Percentiles rank a stretch among this genome's conserved stretches.
Conservation (phyloP, 768 basidiomycete species). For the Pholiota conissans region DNA sequence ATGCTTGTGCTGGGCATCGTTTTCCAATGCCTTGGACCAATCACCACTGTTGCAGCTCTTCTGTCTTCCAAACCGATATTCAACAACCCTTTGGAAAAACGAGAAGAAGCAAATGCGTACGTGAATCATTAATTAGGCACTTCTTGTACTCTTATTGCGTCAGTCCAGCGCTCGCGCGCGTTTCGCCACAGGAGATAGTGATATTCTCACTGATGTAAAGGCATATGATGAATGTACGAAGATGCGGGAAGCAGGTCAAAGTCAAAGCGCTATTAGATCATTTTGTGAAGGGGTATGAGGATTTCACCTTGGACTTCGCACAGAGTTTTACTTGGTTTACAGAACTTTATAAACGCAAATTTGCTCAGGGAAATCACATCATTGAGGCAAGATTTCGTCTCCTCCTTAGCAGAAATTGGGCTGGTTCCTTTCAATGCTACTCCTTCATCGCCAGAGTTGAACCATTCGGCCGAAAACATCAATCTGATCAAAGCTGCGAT, state of each 20-base stretch:
- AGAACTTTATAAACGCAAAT: conserved; percentile 83
- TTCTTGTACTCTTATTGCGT: neutral
- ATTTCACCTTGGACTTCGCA: neutral
- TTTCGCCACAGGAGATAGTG: conserved; percentile 75
- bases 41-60: conserved; percentile 79
- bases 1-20: conserved; percentile 87
- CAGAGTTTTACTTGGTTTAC: neutral
- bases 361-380: conserved; percentile 77
- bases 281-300: conserved; percentile 72
- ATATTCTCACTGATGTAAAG: conserved; percentile 78
- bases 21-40: conserved; percentile 80
- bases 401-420: conserved; percentile 68
- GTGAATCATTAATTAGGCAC: conserved; percentile 14
- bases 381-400: conserved; percentile 76
- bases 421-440: conserved; percentile 54
- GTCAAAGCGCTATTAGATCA: conserved; percentile 40
- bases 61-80: conserved; percentile 91
- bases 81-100: conserved; percentile 75
- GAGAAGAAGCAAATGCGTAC: conserved; percentile 77
- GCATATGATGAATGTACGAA: conserved; percentile 69
- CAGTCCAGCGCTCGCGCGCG: conserved; percentile 66
- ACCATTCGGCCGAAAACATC: conserved; percentile 61
- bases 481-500: conserved; percentile 85
- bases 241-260: conserved; percentile 50
- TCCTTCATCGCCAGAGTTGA: conserved; percentile 52